Evolutionary conservation across 2,329 filamentous ascomycete species (phyloP), one percentile per base, ranked within the genome.

Genomic region (Ceratocystis ficicola): DNA sequence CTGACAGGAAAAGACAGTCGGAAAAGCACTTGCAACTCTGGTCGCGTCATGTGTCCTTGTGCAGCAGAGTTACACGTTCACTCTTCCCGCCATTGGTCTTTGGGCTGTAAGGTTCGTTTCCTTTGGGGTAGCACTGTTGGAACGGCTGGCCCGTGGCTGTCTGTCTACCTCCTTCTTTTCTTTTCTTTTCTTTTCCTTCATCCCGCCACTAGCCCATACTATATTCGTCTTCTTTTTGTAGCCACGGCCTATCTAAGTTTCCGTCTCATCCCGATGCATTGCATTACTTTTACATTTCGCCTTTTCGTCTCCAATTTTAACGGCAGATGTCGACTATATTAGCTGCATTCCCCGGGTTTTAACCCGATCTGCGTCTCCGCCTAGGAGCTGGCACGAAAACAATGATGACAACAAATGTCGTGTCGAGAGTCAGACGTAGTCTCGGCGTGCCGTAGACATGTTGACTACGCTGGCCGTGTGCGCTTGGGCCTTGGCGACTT

Each of bases 281-380:
- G 22, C 17, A 25, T 30, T 57, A 22, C 28, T 6, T 5, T 28
- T 57, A 30, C 10, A 30, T 32, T 57, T 57, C 5, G 20, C 52
- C 12, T 28, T 55, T 41, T 8, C 22, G 25, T 55, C 50, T 55
- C 50, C 50, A 55, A 55, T 22, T 55, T 25, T 15, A 15, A 30
- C 52, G 52, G 52, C 52, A 57, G 28, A 57, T 57, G 52, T 57
- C 22, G 25, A 57, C 30, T 57, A 30, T 30, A 57, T 57, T 57
- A 28, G 22, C 52, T 30, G 17, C 28, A 30, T n/a, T 15, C 17
- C 15, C 52, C 20, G 50, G 50, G 44, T 48, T 48, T 48, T 48
- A n/a, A 7, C 2, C 46, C 12, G 36, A 41, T 22, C 22, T 50
- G 46, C 52, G 8, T 22, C 17, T 4, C 32, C 52, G 25, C 52